Percentiles rank a stretch among this genome's conserved stretches.
Evolutionary conservation across 306 rosid species (phyloP).

Genomic region (Fragaria nilgerrensis): DNA sequence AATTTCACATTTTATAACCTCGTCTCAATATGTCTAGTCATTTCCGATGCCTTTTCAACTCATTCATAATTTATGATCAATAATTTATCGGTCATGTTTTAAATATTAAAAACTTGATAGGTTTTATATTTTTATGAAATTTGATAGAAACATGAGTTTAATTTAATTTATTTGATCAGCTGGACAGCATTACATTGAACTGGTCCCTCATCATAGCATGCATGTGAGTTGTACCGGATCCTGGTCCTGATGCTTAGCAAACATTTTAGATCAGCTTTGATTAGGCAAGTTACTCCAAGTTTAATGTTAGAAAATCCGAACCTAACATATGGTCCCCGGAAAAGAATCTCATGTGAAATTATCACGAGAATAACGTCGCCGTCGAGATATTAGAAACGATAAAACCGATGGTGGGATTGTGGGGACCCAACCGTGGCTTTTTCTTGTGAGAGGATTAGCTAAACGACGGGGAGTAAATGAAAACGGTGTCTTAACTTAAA

Average conservation of each 20-base stretch:
- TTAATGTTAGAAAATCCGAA: background rate
- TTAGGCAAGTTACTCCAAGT: background rate
- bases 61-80: too few relatives aligned
- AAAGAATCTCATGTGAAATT: background rate
- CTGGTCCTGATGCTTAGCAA: background rate
- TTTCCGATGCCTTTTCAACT: too few relatives aligned
- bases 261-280: background rate
- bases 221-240: background rate
- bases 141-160: too few relatives aligned
- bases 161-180: background rate
- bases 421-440: slow-evolving; percentile 7
- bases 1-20: too few relatives aligned
- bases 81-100: too few relatives aligned
- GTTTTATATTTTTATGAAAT: too few relatives aligned
- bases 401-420: background rate
- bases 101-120: too few relatives aligned
- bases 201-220: background rate
- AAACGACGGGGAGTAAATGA: background rate
- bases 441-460: background rate
- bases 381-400: background rate
- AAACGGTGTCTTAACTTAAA: slow-evolving; percentile 6
- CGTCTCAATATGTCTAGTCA: too few relatives aligned
- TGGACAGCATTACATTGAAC: slow-evolving; percentile 3
- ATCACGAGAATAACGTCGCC: slow-evolving; percentile 1
- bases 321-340: background rate